Base-by-base conservation (phyloP, 2,329 filamentous ascomycete genomes). In the Teratosphaeria epicoccoides region DNA sequence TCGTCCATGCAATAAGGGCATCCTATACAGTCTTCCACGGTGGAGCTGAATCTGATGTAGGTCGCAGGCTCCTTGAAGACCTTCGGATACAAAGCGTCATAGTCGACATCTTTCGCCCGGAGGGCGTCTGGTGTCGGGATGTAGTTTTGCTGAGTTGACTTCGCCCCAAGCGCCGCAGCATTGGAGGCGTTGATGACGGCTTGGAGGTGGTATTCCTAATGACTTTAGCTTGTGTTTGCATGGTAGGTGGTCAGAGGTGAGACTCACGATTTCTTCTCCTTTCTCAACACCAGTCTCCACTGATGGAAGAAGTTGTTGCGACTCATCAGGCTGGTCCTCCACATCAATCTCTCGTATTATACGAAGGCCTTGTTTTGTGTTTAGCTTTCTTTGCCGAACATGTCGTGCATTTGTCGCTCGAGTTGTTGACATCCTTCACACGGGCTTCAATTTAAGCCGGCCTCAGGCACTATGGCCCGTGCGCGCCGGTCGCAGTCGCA, bases 281-380 rank as follows among this genome's bases (percentile, higher is more conserved):
- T 95, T 90, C 73, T 98, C 93, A 63, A 98, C 93, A 72, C 93
- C 93, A 60, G 90, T 96, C 68, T 93, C 89, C 68, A 96, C 88
- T 66, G 84, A 88, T 73, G 78, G 82, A 76, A 81, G 87, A 68
- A 85, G 85, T 62, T 85, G 86, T 68, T 91, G 83, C 64, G 87
- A 81, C 60, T 84, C 81, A 73, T 95, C 88, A 71, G 89, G 82
- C 26, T 57, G 59, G 66, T 85, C 78, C 68, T 96, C 89, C 72
- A 97, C 85, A 68, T 97, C 87, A 71, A 88, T 80, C 74, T 97
- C 91, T 70, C 86, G 82, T 66, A 96, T 80, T 63, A 98, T 84
- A 55, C 84, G 84, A 67, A 96, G 83, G 63, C 83, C 83, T 69
- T 89, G 88, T 76, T 95, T 95, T 66, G 87, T 82, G 72, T 85